Conservation (phyloP, 2,329 filamentous ascomycete species). For the Stemphylium lycopersici region DNA sequence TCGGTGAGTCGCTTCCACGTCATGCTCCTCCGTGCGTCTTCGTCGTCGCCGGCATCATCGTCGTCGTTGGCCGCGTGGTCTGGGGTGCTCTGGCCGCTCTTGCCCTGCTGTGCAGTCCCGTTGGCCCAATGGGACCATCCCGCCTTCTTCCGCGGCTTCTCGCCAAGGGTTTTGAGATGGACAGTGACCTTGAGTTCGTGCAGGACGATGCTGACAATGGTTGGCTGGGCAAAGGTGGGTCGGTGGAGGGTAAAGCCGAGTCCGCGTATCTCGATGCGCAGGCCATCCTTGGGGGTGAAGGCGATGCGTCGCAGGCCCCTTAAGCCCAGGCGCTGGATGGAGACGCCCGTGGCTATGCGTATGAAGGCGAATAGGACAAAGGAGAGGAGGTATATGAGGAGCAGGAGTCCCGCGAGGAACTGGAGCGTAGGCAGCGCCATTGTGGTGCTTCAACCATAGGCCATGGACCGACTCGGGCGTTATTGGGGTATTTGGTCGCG, state of each 20-base stretch:
- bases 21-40: slow-evolving; percentile 62
- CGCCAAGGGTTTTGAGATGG: slow-evolving; percentile 70
- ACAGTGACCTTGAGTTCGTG: slow-evolving; percentile 85
- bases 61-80: slow-evolving; percentile 25
- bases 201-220: slow-evolving; percentile 90
- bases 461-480: slow-evolving; percentile 29
- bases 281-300: slow-evolving; percentile 86
- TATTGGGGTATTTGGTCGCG: slow-evolving; percentile 26
- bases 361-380: slow-evolving; percentile 94
- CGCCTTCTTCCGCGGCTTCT: slow-evolving; percentile 41
- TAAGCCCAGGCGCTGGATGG: slow-evolving; percentile 93
- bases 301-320: slow-evolving; percentile 89
- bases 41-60: slow-evolving; percentile 42
- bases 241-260: slow-evolving; percentile 87
- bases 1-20: slow-evolving; percentile 81
- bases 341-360: slow-evolving; percentile 90
- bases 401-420: slow-evolving; percentile 82
- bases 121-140: slow-evolving; percentile 43
- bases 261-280: slow-evolving; percentile 87
- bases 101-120: slow-evolving; percentile 30
- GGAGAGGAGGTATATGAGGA: slow-evolving; percentile 86
- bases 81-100: slow-evolving; percentile 26
- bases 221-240: slow-evolving; percentile 95
- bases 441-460: slow-evolving; percentile 29
- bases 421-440: slow-evolving; percentile 60